Percentiles rank a stretch among this genome's conserved stretches.
These are phyloP conservation scores for Chaetomiaceae sp. DNA, from an alignment of 2,329 filamentous ascomycete species.

Conservation along the genomic window DNA sequence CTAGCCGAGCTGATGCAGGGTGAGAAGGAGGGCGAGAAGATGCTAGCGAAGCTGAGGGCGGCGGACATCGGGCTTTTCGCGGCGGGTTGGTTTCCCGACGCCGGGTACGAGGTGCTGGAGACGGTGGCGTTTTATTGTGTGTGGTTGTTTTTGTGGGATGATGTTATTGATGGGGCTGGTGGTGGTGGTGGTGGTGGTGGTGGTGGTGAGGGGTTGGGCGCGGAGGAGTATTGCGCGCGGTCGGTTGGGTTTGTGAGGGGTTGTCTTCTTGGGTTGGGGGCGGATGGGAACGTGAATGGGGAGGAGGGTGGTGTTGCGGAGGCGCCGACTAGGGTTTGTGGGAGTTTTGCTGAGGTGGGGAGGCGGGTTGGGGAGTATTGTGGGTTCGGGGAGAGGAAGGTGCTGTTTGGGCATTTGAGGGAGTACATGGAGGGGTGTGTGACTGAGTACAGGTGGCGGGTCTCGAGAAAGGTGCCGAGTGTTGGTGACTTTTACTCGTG, in stretches of 20 bases:
- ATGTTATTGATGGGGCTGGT: slow-evolving; percentile 17
- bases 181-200: background rate
- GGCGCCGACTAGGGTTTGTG: slow-evolving; percentile 16
- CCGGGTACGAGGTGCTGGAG: slow-evolving; percentile 9
- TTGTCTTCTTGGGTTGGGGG: slow-evolving; percentile 6
- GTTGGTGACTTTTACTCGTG: slow-evolving; percentile 17
- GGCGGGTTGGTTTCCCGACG: slow-evolving; percentile 13
- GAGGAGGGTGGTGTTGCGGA: no score
- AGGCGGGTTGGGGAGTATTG: slow-evolving; percentile 3
- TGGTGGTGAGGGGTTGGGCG: background rate
- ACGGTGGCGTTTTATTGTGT: slow-evolving; percentile 15
- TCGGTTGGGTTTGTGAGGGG: slow-evolving; percentile 14
- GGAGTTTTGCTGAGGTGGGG: slow-evolving; percentile 14
- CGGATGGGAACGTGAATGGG: background rate
- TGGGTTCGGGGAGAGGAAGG: background rate
- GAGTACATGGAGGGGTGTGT: slow-evolving; percentile 21
- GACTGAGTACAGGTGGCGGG: slow-evolving; percentile 12
- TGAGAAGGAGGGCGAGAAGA: background rate
- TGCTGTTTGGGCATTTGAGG: slow-evolving; percentile 9
- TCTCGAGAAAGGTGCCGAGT: slow-evolving; percentile 7
- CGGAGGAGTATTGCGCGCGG: slow-evolving; percentile 13
- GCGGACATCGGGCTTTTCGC: slow-evolving; percentile 18
- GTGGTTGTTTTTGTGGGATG: slow-evolving; percentile 24
- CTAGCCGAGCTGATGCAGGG: slow-evolving; percentile 7
- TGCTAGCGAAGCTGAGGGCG: slow-evolving; percentile 9